Evolutionary conservation across 805 yeast genomes (phyloP).

Genomic region (Henningerozyma blattae): DNA sequence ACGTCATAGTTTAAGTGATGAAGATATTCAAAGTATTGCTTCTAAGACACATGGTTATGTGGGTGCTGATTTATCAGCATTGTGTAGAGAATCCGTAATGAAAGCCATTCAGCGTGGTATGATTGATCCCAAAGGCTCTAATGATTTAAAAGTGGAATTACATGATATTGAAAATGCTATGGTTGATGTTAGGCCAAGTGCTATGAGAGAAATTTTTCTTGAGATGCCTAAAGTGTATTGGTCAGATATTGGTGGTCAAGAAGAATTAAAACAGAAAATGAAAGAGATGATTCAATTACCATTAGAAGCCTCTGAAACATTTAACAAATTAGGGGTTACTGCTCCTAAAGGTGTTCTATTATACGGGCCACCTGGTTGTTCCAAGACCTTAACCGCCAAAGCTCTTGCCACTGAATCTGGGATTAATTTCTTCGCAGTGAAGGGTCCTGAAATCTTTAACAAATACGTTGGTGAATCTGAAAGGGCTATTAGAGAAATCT

Average conservation of each 20-base stretch:
- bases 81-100: conserved; percentile 83
- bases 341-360: conserved; percentile 90
- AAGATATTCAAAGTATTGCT: conserved; percentile 53
- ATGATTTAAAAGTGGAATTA: conserved; percentile 34
- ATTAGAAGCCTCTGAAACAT: conserved; percentile 66
- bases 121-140: conserved; percentile 12
- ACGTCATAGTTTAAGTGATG: conserved; percentile 39
- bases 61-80: conserved; percentile 87
- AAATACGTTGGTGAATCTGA: conserved; percentile 96
- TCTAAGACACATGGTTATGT: conserved; percentile 90
- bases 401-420: conserved; percentile 95
- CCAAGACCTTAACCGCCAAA: conserved; percentile 88
- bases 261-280: conserved; percentile 64
- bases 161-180: conserved; percentile 62
- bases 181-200: conserved; percentile 81
- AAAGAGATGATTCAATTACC: conserved; percentile 91
- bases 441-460: conserved; percentile 93
- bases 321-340: conserved; percentile 61
- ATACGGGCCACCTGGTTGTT: conserved; percentile 98
- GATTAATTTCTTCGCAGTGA: conserved; percentile 82
- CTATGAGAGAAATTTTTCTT: conserved; percentile 89
- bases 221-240: conserved; percentile 92
- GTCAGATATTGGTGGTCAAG: conserved; percentile 95
- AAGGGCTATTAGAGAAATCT: conserved; percentile 83
- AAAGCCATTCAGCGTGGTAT: conserved; percentile 59